phyloP scores from a whole-genome alignment of 345 rosid species.

The Erodium maritimum region DNA sequence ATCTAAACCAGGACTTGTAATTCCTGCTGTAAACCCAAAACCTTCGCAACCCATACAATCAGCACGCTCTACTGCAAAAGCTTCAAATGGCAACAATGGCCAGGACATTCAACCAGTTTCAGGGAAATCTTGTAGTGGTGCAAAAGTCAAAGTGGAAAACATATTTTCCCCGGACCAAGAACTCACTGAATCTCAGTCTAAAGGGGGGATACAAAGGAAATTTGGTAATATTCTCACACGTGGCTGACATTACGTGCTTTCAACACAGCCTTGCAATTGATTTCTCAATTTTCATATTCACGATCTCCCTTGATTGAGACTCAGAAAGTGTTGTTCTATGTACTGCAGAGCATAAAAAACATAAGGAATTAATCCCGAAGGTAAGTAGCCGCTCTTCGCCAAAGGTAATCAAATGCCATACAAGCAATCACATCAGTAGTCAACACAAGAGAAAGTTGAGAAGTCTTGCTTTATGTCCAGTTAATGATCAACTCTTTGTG shows the following conservation, averaged over 20 bases:
- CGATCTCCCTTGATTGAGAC: too few relatives aligned
- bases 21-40: slow-evolving; percentile 36
- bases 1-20: slow-evolving; percentile 31
- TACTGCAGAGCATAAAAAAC: slow-evolving; percentile 60
- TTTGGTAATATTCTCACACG: slow-evolving; percentile 29
- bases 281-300: too few relatives aligned
- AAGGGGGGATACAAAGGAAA: slow-evolving; percentile 60
- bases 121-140: slow-evolving; percentile 11
- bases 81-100: slow-evolving; percentile 12
- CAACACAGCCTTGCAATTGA: not conserved
- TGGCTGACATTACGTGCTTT: not conserved
- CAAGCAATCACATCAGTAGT: slow-evolving; percentile 60
- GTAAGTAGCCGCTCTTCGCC: slow-evolving; percentile 46
- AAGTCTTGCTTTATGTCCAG: slow-evolving; percentile 63
- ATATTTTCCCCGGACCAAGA: slow-evolving; percentile 20
- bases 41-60: slow-evolving; percentile 22
- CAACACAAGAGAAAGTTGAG: slow-evolving; percentile 93
- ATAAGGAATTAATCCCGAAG: slow-evolving; percentile 60
- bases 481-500: slow-evolving; percentile 66
- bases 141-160: slow-evolving; percentile 31
- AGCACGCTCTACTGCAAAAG: slow-evolving; percentile 17
- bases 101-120: slow-evolving; percentile 15
- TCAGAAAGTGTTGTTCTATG: slow-evolving; percentile 5
- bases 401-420: slow-evolving; percentile 33
- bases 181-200: slow-evolving; percentile 29